These are phyloP conservation scores for Beverwykella pulmonaria DNA, from an alignment of 495 filamentous ascomycete species.

Conservation along the genomic window DNA sequence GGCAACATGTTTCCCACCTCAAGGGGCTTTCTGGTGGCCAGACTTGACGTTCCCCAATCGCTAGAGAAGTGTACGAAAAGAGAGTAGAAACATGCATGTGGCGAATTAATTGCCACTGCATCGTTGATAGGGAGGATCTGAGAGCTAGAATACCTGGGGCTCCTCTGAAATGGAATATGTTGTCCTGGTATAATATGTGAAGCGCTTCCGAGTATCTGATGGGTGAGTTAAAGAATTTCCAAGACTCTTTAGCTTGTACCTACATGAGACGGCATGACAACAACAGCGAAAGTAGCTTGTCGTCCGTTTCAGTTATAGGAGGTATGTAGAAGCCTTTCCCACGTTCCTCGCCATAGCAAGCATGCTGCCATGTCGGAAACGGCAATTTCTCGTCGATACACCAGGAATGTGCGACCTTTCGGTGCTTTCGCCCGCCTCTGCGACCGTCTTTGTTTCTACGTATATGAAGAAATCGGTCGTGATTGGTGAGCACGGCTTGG, in stretches of 20 bases:
- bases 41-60: neutral
- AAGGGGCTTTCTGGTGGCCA: slow-evolving; percentile 2
- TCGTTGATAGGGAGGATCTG: neutral
- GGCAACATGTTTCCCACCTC: slow-evolving; percentile 3
- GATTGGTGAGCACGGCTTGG: neutral
- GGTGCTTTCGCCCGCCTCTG: neutral
- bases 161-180: slow-evolving; percentile 8
- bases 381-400: slow-evolving; percentile 1
- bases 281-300: slow-evolving; percentile 2
- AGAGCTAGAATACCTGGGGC: slow-evolving; percentile 1
- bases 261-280: neutral
- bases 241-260: neutral
- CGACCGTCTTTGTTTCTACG: neutral
- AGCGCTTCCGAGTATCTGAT: slow-evolving; percentile 5
- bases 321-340: neutral
- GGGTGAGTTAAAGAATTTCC: neutral
- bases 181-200: neutral
- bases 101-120: slow-evolving; percentile 1
- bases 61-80: too few relatives aligned
- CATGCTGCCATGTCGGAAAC: slow-evolving; percentile 7
- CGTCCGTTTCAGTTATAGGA: neutral
- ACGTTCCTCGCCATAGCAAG: neutral
- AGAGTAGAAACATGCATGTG: slow-evolving; percentile 3
- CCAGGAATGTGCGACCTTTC: slow-evolving; percentile 7
- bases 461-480: slow-evolving; percentile 9